Evolutionary conservation across 169 alveolate species (phyloP), one percentile per base, ranked within the genome.

Genomic region (Cryptosporidium andersoni): DNA sequence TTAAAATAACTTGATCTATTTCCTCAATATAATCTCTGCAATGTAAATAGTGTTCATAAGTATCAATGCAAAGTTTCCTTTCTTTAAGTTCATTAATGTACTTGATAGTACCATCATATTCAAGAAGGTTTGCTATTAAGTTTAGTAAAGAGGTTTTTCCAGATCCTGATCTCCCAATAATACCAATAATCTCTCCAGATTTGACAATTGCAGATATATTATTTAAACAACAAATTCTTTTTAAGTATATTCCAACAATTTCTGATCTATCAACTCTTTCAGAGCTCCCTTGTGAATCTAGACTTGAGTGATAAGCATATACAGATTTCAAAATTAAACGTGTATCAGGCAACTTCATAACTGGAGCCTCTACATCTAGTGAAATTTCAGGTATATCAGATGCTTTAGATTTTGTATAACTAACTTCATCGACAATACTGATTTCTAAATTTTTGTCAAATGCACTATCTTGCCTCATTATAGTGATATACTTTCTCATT

Each of bases 161-260:
- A 39, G 85, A 74, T 12, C 85, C 85, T 6, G 85, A 74, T 74
- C 85, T 58, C 16, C 85, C 85, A 16, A 74, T 63, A 12, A 74
- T 74, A 16, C 85, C 85, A 42, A 74, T 74, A 42, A 74, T 60
- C 1, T 74, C 85, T 3, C 85, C 85, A 12, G 55, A 58, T 43
- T 74, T 74, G 45, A 68, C 85, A 6, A 56, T 36, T 9, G 53
- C 85, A 9, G 34, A 45, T 43, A 74, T 74, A n/a, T 74, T 58
- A 34, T 37, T 74, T 16, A 74, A 62, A 42, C 67, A 74, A 14
- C 85, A 60, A 8, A 58, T 40, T 36, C 43, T 51, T 25, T 74
- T 74, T 40, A 74, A 16, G 64, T 58, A 16, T 1, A 63, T 74
- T 12, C 85, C 85, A 11, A 58, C 60, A 4, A 74, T 49, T 43